These are phyloP conservation scores for Porodaedalea pini DNA, from an alignment of 1,284 basidiomycete species.

Conservation along the genomic window DNA sequence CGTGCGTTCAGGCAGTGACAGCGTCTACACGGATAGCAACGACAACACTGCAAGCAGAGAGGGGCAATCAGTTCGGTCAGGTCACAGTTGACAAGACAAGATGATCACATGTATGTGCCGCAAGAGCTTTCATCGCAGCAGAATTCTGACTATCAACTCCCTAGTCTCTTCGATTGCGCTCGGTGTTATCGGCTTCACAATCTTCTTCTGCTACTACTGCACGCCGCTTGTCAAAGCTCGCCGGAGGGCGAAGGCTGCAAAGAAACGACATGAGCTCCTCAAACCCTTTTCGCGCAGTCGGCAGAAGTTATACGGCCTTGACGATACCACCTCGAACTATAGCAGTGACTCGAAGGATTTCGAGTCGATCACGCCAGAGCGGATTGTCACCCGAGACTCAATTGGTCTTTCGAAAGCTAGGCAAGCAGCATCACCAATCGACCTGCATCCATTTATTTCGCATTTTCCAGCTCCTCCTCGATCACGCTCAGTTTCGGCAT, in stretches of 20 bases:
- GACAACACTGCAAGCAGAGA: too few species aligned
- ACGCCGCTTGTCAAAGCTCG: slow-evolving; percentile 7
- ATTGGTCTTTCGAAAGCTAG: slow-evolving; percentile 1
- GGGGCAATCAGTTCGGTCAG: too few species aligned
- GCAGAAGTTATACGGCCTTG: not conserved
- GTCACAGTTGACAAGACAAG: too few species aligned
- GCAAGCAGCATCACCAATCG: not conserved
- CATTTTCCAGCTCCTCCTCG: not conserved
- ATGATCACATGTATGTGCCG: slow-evolving; percentile 1
- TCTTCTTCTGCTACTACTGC: slow-evolving; percentile 12
- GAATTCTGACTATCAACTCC: not conserved
- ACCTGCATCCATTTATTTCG: slow-evolving; percentile 7
- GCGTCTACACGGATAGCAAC: too few species aligned
- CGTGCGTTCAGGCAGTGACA: too few species aligned
- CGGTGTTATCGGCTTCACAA: slow-evolving; percentile 7
- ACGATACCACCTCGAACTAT: not conserved
- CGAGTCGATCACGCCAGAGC: not conserved
- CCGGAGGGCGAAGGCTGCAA: not conserved
- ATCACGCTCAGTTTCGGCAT: not conserved
- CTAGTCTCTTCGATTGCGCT: slow-evolving; percentile 6
- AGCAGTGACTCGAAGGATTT: not conserved
- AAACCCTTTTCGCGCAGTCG: not conserved
- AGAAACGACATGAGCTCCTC: not conserved
- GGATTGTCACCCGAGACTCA: slow-evolving; percentile 10
- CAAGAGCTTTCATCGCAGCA: not conserved